These are phyloP conservation scores for Sporothrix luriei DNA, from an alignment of 2,329 filamentous ascomycete genomes.

Conservation along the genomic window DNA sequence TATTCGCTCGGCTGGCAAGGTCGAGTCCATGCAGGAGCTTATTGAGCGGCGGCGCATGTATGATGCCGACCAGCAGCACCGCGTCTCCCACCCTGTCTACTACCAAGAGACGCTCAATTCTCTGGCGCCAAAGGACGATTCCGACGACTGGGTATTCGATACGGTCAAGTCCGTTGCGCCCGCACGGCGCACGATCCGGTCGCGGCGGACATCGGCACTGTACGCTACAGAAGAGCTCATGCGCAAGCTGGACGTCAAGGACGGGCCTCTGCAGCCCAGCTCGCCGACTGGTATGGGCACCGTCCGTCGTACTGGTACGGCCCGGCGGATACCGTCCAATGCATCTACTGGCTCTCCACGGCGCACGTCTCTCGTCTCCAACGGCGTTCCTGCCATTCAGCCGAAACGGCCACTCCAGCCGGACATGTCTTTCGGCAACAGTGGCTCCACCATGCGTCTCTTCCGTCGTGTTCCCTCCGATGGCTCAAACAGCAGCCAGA, in stretches of 20 bases:
- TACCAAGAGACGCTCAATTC: constrained; percentile 90
- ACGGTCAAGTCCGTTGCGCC: constrained; percentile 75
- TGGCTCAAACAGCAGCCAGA: constrained; percentile 52
- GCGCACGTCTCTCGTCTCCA: constrained; percentile 26
- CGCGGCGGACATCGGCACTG: constrained; percentile 60
- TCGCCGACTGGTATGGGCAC: constrained; percentile 57
- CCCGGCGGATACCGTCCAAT: constrained; percentile 52
- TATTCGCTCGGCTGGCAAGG: constrained; percentile 81
- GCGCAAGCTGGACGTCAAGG: constrained; percentile 62
- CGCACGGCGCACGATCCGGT: constrained; percentile 50
- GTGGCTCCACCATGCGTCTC: constrained; percentile 84
- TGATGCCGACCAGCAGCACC: constrained; percentile 71
- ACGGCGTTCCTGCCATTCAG: constrained; percentile 47
- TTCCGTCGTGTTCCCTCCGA: constrained; percentile 85
- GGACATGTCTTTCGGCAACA: constrained; percentile 92
- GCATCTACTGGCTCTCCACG: constrained; percentile 38
- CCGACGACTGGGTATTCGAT: constrained; percentile 94
- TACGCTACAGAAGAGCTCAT: constrained; percentile 63
- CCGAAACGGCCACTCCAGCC: constrained; percentile 79
- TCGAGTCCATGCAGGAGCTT: constrained; percentile 84
- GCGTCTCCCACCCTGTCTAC: constrained; percentile 73
- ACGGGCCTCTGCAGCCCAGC: constrained; percentile 59
- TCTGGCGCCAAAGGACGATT: constrained; percentile 66
- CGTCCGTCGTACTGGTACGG: constrained; percentile 60
- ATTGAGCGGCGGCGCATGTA: constrained; percentile 80